phyloP scores from a whole-genome alignment of 257 asterid genomes.

The Verbena officinalis region DNA sequence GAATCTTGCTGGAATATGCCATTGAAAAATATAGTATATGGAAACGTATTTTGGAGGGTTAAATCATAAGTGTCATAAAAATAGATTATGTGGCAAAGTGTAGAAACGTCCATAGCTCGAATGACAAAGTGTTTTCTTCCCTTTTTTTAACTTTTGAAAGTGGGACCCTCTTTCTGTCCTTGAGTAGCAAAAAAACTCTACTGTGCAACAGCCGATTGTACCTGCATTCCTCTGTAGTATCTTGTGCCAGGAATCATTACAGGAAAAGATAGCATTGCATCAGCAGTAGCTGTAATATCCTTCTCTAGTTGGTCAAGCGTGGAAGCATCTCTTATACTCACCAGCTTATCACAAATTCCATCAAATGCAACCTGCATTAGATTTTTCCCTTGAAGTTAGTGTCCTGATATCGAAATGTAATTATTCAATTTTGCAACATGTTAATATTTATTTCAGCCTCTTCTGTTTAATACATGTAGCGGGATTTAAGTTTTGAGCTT shows the following conservation, averaged over 20 bases:
- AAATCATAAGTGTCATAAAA: too few species aligned
- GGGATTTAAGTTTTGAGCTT: too few species aligned
- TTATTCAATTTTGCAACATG: not conserved
- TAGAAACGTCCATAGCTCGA: too few species aligned
- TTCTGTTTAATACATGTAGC: not conserved
- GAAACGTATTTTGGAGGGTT: too few species aligned
- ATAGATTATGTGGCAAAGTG: too few species aligned
- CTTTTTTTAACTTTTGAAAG: too few species aligned
- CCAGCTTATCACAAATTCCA: slow-evolving; percentile 54
- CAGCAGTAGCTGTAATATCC: slow-evolving; percentile 45
- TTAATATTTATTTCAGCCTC: not conserved
- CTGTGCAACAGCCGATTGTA: not conserved
- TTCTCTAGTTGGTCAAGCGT: slow-evolving; percentile 42
- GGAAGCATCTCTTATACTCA: slow-evolving; percentile 48
- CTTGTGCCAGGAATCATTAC: slow-evolving; percentile 61
- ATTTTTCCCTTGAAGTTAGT: not conserved
- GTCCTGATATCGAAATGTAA: not conserved
- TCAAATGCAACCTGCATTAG: slow-evolving; percentile 53
- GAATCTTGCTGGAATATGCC: too few species aligned
- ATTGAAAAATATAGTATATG: too few species aligned
- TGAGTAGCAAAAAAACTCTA: too few species aligned
- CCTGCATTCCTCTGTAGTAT: slow-evolving; percentile 63
- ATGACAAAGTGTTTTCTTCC: too few species aligned
- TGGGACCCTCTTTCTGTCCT: too few species aligned
- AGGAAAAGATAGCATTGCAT: slow-evolving; percentile 58